phyloP scores from a whole-genome alignment of 2,329 filamentous ascomycete species.

The Nakataea oryzae region DNA sequence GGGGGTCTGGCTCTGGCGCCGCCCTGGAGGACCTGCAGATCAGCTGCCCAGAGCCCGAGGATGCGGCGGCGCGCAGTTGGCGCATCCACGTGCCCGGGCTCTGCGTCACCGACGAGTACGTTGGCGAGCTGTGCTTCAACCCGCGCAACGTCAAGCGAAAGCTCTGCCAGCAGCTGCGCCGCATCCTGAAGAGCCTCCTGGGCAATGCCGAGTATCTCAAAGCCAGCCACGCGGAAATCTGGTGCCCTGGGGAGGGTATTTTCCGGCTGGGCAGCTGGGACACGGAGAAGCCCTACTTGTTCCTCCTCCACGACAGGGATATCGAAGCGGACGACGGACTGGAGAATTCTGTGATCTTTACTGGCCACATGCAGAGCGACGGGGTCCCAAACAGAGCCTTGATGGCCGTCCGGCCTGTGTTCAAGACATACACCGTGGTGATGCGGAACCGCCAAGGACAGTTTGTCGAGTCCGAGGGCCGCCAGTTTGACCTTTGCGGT shows the following conservation, averaged over 20 bases:
- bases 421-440: conserved; percentile 4
- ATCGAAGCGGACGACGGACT: not conserved
- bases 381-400: conserved; percentile 7
- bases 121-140: not conserved
- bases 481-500: not conserved
- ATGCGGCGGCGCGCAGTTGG: too few species aligned
- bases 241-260: conserved; percentile 2
- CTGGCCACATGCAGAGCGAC: not conserved
- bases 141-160: not conserved
- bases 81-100: not conserved
- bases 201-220: not conserved
- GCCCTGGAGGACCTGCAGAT: not conserved
- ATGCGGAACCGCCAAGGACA: not conserved
- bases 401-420: conserved; percentile 11
- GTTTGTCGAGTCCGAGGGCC: too few species aligned
- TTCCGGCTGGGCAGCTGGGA: not conserved
- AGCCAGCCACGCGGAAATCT: conserved; percentile 1
- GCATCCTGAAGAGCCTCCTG: not conserved
- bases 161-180: not conserved
- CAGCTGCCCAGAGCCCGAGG: not conserved
- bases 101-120: not conserved
- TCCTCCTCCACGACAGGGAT: conserved; percentile 1
- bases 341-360: not conserved
- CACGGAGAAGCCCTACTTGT: not conserved
- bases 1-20: too few species aligned